Base-by-base conservation (phyloP, 306 rosid genomes). In the Elaeagnus macrophylla region DNA sequence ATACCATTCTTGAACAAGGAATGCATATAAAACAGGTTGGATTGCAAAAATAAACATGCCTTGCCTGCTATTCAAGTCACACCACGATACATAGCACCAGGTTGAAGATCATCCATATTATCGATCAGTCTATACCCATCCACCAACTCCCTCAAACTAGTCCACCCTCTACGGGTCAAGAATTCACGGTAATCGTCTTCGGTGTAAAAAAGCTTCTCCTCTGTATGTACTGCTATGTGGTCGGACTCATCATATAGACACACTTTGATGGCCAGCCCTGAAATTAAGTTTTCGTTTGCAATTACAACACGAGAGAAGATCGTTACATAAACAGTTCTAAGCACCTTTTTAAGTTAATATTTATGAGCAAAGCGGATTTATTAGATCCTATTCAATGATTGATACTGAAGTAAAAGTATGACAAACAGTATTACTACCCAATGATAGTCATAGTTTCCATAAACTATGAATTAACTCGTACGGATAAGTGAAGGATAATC, bases 181-280 rank as follows among this genome's bases (percentile, higher is more conserved):
- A 83, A 90, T 39, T 86, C 90, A 12, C 80, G 94, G 66, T 76
- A 90, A 68, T 90, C 97, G 6, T 83, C 95, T 75, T 90, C 97
- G 2, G 82, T 78, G 78, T 86, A 86, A 45, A 86, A 84, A 16
- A 78, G 53, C 77, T 86, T 90, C 7, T 90, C 97, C 69, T 86
- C 97, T 8, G 94, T 72, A 71, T 82, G 91, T 67, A 90, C 80
- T 7, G 84, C 70, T 41, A 90, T 66, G 76, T 80, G 90, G 48
- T 90, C 94, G 10, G 94, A 67, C 68, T 81, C 95, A 49, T 80
- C 94, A 65, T 90, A 90, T 35, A 90, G 78, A 63, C 84, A 86
- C 59, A 86, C 44, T 71, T 90, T 90, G 60, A 90, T 67, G 45
- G 88, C 84, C 84, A 90, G 69, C 44, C 95, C 95, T 86, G 85